These are phyloP conservation scores for Plasmodium gonderi DNA, from an alignment of 169 alveolate genomes.

Conservation along the genomic window DNA sequence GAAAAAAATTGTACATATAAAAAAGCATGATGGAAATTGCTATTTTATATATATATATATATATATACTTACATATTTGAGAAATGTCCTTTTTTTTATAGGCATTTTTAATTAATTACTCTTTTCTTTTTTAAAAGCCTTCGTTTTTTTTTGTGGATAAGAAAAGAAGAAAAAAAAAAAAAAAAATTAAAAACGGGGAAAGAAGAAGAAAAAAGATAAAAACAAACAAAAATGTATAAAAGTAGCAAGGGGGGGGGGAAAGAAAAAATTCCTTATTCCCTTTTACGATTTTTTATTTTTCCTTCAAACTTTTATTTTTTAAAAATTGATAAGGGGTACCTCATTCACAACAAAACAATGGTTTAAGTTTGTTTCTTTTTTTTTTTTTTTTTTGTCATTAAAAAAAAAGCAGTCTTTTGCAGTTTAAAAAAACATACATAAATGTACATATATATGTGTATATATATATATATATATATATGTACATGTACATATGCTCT, in stretches of 20 bases:
- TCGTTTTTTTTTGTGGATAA: not conserved
- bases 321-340: not conserved
- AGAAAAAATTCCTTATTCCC: not conserved
- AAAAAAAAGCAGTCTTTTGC: not conserved
- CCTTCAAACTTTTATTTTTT: not conserved
- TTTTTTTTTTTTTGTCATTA: too few relatives aligned
- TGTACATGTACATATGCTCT: not conserved
- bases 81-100: not conserved
- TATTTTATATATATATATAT: too few relatives aligned
- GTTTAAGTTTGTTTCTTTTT: not conserved
- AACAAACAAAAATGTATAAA: too few relatives aligned
- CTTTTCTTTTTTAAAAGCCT: not conserved
- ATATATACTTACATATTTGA: too few relatives aligned
- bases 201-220: too few relatives aligned
- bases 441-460: not conserved
- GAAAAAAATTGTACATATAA: too few relatives aligned
- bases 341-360: too few relatives aligned
- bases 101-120: not conserved
- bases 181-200: not conserved
- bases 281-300: not conserved
- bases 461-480: constrained; percentile 42
- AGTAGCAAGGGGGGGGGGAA: too few relatives aligned
- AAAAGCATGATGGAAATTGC: too few relatives aligned
- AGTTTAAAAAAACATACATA: not conserved
- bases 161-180: not conserved